A percentile compares a stretch with the other conserved stretches of the same genome.
phyloP scores from a whole-genome alignment of 495 filamentous ascomycete genomes.

The Annulohypoxylon moriforme region DNA sequence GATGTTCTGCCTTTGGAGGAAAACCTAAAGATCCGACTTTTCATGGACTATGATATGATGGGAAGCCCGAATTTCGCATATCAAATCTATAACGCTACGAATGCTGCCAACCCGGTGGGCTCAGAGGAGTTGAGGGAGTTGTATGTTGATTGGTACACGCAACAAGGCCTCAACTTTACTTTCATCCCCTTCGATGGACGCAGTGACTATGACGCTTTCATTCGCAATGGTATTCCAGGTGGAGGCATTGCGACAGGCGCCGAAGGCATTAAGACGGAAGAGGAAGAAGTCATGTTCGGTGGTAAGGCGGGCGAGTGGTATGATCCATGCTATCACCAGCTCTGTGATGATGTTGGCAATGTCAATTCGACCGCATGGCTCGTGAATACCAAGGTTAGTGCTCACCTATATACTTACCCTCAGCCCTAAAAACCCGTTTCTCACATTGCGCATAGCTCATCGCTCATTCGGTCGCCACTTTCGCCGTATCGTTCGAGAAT shows the following conservation, averaged over 20 bases:
- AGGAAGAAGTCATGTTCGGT: conserved; percentile 63
- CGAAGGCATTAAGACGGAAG: conserved; percentile 66
- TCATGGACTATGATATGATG: conserved; percentile 72
- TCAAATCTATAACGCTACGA: conserved; percentile 62
- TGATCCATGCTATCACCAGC: conserved; percentile 67
- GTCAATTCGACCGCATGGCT: conserved; percentile 64
- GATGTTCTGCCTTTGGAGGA: conserved; percentile 59
- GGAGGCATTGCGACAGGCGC: conserved; percentile 72
- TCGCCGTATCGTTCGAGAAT: conserved; percentile 62
- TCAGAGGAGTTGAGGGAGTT: conserved; percentile 63
- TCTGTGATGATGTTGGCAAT: conserved; percentile 64
- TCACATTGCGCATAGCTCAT: conserved; percentile 54
- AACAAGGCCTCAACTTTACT: conserved; percentile 61
- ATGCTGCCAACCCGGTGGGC: conserved; percentile 60
- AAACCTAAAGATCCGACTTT: conserved; percentile 66
- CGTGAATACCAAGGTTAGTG: conserved; percentile 62
- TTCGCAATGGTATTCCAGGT: conserved; percentile 63
- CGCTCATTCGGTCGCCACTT: conserved; percentile 66
- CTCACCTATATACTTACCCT: neutral
- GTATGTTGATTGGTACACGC: conserved; percentile 62
- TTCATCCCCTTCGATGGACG: conserved; percentile 67
- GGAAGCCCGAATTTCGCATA: conserved; percentile 66
- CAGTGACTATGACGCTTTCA: conserved; percentile 68
- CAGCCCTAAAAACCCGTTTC: neutral
- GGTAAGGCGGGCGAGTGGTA: conserved; percentile 63